These are phyloP conservation scores for Auricularia auricula-judae DNA, from an alignment of 768 basidiomycete genomes.

Conservation along the genomic window DNA sequence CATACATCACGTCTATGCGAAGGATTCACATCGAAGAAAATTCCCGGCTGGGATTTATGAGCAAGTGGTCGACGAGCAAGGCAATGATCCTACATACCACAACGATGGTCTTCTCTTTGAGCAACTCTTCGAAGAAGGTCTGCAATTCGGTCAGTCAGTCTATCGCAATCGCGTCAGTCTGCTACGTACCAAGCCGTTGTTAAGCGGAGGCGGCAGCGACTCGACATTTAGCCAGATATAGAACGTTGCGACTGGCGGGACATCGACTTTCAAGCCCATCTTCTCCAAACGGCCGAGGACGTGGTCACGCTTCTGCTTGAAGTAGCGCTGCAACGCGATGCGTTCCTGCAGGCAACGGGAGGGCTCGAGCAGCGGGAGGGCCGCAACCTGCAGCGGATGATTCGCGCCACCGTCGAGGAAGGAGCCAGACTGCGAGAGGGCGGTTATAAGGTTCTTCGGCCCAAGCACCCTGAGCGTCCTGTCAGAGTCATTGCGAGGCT, in stretches of 20 bases:
- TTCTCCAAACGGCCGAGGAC: slow-evolving; percentile 71
- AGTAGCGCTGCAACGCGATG: slow-evolving; percentile 78
- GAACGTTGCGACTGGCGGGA: slow-evolving; percentile 76
- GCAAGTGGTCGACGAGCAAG: too few relatives aligned
- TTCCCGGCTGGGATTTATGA: slow-evolving; percentile 40
- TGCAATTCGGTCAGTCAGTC: slow-evolving; percentile 12
- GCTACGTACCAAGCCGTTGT: slow-evolving; percentile 66
- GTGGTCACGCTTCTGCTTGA: slow-evolving; percentile 85
- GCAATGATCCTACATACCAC: slow-evolving; percentile 23
- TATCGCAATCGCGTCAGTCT: neutral
- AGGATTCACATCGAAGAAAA: slow-evolving; percentile 26
- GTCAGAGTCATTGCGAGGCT: neutral
- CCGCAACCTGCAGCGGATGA: slow-evolving; percentile 88
- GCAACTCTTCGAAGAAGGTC: slow-evolving; percentile 90
- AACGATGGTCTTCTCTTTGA: slow-evolving; percentile 84
- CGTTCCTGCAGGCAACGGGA: slow-evolving; percentile 59
- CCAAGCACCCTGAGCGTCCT: slow-evolving; percentile 53
- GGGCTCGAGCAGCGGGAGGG: slow-evolving; percentile 72
- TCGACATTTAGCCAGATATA: slow-evolving; percentile 91
- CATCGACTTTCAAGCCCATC: slow-evolving; percentile 64
- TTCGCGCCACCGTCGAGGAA: slow-evolving; percentile 94
- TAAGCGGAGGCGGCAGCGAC: slow-evolving; percentile 66
- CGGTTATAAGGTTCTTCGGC: slow-evolving; percentile 78
- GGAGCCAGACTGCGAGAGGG: slow-evolving; percentile 75
- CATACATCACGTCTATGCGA: slow-evolving; percentile 53